Percentiles rank a stretch among this genome's conserved stretches.
Conservation (phyloP, 345 rosid species). For the Trapa bicornis region DNA sequence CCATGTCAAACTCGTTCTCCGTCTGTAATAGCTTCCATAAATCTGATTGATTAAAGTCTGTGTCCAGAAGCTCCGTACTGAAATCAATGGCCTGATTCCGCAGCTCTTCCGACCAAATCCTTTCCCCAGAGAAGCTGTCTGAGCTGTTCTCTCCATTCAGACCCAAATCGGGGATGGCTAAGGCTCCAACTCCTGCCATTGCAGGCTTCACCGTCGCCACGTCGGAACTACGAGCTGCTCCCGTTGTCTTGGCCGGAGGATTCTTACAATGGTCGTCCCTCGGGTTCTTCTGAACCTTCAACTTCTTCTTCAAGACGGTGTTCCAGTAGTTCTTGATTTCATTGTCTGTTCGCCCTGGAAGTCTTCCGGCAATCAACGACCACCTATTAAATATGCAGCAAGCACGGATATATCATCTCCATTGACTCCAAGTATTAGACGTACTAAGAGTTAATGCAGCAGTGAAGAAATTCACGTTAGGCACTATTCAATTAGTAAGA, state of each 20-base stretch:
- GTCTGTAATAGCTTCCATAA: slow-evolving; percentile 14
- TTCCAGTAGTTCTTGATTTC: slow-evolving; percentile 43
- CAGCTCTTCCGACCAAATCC: background rate
- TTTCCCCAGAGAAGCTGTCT: background rate
- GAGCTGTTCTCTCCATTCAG: no score
- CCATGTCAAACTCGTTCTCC: background rate
- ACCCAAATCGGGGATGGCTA: background rate
- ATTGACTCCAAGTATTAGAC: no score
- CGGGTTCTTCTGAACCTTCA: background rate
- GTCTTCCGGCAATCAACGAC: slow-evolving; percentile 32
- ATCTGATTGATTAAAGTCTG: slow-evolving; percentile 15
- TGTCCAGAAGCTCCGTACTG: slow-evolving; percentile 9
- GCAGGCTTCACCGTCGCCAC: background rate
- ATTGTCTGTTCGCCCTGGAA: slow-evolving; percentile 45
- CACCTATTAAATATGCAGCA: slow-evolving; percentile 11
- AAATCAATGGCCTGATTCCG: slow-evolving; percentile 9
- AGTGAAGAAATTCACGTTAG: no score
- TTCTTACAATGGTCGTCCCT: background rate
- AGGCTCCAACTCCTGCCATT: background rate
- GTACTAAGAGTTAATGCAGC: no score
- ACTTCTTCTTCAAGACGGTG: slow-evolving; percentile 22
- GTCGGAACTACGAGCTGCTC: no score
- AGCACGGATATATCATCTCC: no score
- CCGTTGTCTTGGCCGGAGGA: background rate
- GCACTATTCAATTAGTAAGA: no score